phyloP scores from a whole-genome alignment of 2,329 filamentous ascomycete genomes.

The Fusarium austroafricanum region DNA sequence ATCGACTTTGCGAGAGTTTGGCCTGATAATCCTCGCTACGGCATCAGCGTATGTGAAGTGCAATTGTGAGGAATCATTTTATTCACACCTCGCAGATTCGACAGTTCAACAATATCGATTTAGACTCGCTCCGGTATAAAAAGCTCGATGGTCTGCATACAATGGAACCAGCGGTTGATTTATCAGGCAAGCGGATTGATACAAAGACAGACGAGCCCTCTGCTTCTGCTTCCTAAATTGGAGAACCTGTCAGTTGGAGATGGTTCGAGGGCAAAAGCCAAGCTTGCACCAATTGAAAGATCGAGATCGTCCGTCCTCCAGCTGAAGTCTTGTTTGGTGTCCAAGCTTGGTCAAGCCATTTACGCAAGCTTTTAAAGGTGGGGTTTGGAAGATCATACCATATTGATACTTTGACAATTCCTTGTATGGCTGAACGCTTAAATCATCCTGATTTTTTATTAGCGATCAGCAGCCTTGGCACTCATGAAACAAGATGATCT shows the following conservation, averaged over 20 bases:
- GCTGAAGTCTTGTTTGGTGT: constrained; percentile 13
- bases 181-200: constrained; percentile 49
- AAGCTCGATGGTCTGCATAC: constrained; percentile 53
- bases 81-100: constrained; percentile 51
- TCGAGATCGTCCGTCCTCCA: constrained; percentile 30
- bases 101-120: constrained; percentile 55
- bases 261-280: not conserved
- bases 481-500: constrained; percentile 7
- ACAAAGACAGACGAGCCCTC: constrained; percentile 12
- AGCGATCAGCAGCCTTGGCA: constrained; percentile 25
- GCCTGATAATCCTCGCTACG: constrained; percentile 49
- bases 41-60: constrained; percentile 55
- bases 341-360: constrained; percentile 37
- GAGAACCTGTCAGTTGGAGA: not conserved
- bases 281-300: constrained; percentile 19
- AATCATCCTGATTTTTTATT: constrained; percentile 9
- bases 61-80: fast-evolving
- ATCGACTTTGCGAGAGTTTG: constrained; percentile 56
- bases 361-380: constrained; percentile 40
- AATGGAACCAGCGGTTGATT: constrained; percentile 51
- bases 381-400: constrained; percentile 14
- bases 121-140: constrained; percentile 53
- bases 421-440: constrained; percentile 25
- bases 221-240: constrained; percentile 8
- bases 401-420: constrained; percentile 14